Evolutionary conservation across 2,329 filamentous ascomycete species (phyloP).

Genomic region (Aspergillus fischeri): DNA sequence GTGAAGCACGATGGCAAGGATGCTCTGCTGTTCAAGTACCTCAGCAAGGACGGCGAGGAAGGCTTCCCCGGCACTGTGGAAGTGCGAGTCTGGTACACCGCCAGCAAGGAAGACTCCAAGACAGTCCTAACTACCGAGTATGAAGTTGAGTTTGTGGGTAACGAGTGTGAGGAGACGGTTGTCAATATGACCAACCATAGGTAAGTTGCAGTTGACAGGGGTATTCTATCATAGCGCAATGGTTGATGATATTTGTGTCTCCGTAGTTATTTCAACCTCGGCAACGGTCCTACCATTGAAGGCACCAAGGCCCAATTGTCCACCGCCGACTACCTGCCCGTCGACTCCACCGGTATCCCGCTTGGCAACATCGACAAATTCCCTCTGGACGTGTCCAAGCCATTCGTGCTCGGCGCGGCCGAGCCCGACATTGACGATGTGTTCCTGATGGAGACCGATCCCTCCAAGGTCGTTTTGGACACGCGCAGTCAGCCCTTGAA

Average conservation of each 20-base stretch:
- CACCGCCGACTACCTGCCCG: slow-evolving; percentile 65
- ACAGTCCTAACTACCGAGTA: slow-evolving; percentile 82
- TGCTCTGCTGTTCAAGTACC: slow-evolving; percentile 60
- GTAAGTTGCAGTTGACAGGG: slow-evolving; percentile 37
- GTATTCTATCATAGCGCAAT: neutral
- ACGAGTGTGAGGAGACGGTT: slow-evolving; percentile 77
- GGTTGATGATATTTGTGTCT: neutral
- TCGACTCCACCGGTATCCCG: slow-evolving; percentile 71
- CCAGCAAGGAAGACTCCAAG: slow-evolving; percentile 64
- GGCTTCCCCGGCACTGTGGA: slow-evolving; percentile 85
- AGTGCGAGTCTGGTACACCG: slow-evolving; percentile 71
- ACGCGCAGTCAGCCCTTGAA: slow-evolving; percentile 61
- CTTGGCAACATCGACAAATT: slow-evolving; percentile 62
- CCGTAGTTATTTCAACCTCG: slow-evolving; percentile 65
- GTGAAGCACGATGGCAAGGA: slow-evolving; percentile 57
- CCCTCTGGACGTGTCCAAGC: slow-evolving; percentile 58
- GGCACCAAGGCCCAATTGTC: slow-evolving; percentile 58
- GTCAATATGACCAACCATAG: slow-evolving; percentile 96
- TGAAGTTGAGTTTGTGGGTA: slow-evolving; percentile 74
- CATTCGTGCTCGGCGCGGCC: slow-evolving; percentile 67
- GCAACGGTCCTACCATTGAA: slow-evolving; percentile 53
- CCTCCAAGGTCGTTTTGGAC: slow-evolving; percentile 59
- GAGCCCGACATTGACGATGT: slow-evolving; percentile 84
- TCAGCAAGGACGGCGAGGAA: slow-evolving; percentile 78
- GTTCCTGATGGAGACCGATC: slow-evolving; percentile 70